Evolutionary conservation across 495 filamentous ascomycete species (phyloP).

Genomic region (Talaromyces stipitatus): DNA sequence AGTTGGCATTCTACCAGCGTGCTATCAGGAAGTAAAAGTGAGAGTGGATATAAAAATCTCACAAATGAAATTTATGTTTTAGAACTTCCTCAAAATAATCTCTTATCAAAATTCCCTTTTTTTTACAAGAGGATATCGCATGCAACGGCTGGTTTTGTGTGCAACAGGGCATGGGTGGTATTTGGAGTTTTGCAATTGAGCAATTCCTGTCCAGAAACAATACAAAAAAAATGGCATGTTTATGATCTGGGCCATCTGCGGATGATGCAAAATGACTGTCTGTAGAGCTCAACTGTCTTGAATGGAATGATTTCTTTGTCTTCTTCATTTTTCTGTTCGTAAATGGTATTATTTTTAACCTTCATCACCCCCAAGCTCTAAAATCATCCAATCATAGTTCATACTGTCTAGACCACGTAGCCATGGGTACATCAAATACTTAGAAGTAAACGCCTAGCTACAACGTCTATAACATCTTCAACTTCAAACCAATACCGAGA

Average conservation of each 20-base stretch:
- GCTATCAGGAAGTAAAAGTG: slow-evolving; percentile 88
- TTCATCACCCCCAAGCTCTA: too few relatives aligned
- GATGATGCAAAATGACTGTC: slow-evolving; percentile 30
- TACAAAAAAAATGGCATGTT: slow-evolving; percentile 19
- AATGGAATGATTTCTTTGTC: slow-evolving; percentile 22
- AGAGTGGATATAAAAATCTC: slow-evolving; percentile 22
- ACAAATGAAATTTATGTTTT: slow-evolving; percentile 10
- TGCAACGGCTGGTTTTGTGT: background rate
- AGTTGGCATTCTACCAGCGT: slow-evolving; percentile 98
- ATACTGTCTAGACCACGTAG: too few relatives aligned
- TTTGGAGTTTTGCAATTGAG: slow-evolving; percentile 34
- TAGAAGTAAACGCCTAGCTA: too few relatives aligned
- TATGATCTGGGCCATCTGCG: slow-evolving; percentile 35
- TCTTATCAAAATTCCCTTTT: background rate
- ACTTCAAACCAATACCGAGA: background rate
- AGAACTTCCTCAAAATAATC: background rate
- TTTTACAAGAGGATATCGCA: background rate
- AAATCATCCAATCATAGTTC: too few relatives aligned
- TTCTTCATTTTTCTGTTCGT: background rate
- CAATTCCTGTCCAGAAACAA: slow-evolving; percentile 32
- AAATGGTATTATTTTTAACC: too few relatives aligned
- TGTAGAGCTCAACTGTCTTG: slow-evolving; percentile 37
- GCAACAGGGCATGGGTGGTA: slow-evolving; percentile 14
- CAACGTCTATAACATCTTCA: too few relatives aligned
- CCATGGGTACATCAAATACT: too few relatives aligned